Evolutionary conservation across 2,329 filamentous ascomycete species (phyloP), one percentile per base, ranked within the genome.

Genomic region (Xylaria polymorpha): DNA sequence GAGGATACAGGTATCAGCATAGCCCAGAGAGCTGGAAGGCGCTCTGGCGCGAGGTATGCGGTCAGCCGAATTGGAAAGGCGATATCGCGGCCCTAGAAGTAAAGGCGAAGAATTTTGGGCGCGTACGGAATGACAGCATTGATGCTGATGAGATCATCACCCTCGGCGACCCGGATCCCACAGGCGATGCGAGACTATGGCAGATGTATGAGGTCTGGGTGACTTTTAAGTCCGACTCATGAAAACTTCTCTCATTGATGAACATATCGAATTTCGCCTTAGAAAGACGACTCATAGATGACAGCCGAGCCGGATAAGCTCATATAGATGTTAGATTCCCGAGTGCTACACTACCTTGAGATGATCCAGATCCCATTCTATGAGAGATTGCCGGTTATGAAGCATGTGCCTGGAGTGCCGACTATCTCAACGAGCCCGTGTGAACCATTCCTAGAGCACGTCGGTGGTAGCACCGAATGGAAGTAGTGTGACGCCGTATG

Each of bases 131-230:
- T 41, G 64, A 57, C 14, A 69, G 59, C 18, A 60, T 62, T 18
- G 14, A 51, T 18, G 67, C 61, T n/a, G 63, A 68, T 32, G 55
- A 69, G 22, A 41, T 70, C 29, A 58, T 62, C 15, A 57, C 63
- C 0, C 69, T 70, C 12, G 43, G 39, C 8, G 61, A 73, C 5
- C 46, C 69, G 32, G 62, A 67, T 6, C 1, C 57, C 18, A 59
- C 41, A 12, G 64, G 37, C 1, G 60, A 60, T 8, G 39, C 10
- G 29, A 56, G 67, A 15, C 41, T 67, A 29, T 75, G 74, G 73
- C 74, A 76, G 56, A 66, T 73, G 60, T 77, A 72, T 51, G 72
- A 74, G 58, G 71, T 77, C 29, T 74, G 74, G 71, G 71, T 77
- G 5, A 75, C 74, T 14, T 77, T 77, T 41, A 64, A 64, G 25